Evolutionary conservation across 140 eudicot species (phyloP), one percentile per base, ranked within the genome.

Genomic region (Senecio squalidus): DNA sequence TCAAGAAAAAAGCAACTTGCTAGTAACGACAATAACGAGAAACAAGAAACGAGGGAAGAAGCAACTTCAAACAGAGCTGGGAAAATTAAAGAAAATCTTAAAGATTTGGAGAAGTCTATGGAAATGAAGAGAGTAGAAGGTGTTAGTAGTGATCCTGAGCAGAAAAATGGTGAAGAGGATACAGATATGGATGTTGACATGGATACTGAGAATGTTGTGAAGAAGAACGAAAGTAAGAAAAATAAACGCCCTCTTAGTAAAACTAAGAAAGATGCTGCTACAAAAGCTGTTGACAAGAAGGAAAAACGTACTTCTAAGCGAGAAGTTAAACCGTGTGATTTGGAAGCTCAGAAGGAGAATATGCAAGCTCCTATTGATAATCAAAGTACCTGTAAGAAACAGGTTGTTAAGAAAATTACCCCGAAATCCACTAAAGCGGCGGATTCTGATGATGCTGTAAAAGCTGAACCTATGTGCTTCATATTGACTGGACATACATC

Each of bases 401-500:
- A 23, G 23, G 75, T 17, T 8, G 50, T 24, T 26, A 66, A 75
- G 34, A 80, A 72, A 58, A 43, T 21, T 21, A 55, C 54, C 40
- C 46, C 21, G 2, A 60, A 38, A 48, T 20, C 27, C 4, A 59
- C 10, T 10, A 20, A 36, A 24, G 30, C 43, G 25, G 14, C 43
- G 10, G 26, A 38, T 25, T 16, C 43, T 27, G 48, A 60, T 28
- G 23, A 11, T 29, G 54, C 15, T n/a, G n/a, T n/a, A 5, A 60
- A 62, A 57, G 58, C 20, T 3, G 91, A 90, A 68, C 92, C 96
- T 20, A 82, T 63, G 61, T 77, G 90, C 67, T 93, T 88, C 69
- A 79, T 93, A 72, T 52, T 93, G 52, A 84, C 83, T 78, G 99
- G 95, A 33, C 94, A 93, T 71, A 75, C 24, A 69, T 65, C 88